Evolutionary conservation across 2,329 filamentous ascomycete species (phyloP).

Genomic region (Orbilia oligospora): DNA sequence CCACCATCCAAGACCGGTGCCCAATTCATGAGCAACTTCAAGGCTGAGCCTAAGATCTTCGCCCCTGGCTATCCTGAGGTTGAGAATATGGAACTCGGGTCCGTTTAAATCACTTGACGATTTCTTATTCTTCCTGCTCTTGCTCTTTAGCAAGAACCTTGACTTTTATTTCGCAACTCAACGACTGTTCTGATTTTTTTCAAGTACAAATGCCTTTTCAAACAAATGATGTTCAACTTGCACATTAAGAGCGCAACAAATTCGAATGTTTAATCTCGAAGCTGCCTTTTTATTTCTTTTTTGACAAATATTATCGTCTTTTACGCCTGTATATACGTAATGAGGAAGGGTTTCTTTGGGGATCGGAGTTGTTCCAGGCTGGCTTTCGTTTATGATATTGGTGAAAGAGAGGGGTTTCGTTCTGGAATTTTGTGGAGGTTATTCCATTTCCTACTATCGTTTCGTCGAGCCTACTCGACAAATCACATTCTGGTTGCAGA

Average conservation of each 20-base stretch:
- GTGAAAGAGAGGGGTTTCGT: constrained; percentile 15
- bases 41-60: constrained; percentile 56
- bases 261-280: constrained; percentile 47
- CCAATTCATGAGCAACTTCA: constrained; percentile 54
- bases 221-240: constrained; percentile 37
- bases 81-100: constrained; percentile 57
- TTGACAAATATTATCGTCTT: neutral
- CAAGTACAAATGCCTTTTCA: constrained; percentile 4
- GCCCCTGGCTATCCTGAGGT: constrained; percentile 55
- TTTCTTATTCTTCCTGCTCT: neutral
- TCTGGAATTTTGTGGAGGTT: constrained; percentile 12
- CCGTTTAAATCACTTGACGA: constrained; percentile 39
- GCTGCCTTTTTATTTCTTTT: constrained; percentile 15
- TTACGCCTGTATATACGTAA: constrained; percentile 57
- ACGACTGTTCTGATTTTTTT: constrained; percentile 36
- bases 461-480: constrained; percentile 15
- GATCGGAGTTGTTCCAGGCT: constrained; percentile 55
- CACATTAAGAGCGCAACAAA: constrained; percentile 29
- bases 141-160: neutral
- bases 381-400: constrained; percentile 43
- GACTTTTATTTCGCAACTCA: constrained; percentile 6
- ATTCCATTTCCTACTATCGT: constrained; percentile 21
- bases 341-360: constrained; percentile 47
- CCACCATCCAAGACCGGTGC: constrained; percentile 54
- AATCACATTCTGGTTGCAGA: constrained; percentile 11